phyloP scores from a whole-genome alignment of 129 eudicot genomes.

The Arctium lappa region DNA sequence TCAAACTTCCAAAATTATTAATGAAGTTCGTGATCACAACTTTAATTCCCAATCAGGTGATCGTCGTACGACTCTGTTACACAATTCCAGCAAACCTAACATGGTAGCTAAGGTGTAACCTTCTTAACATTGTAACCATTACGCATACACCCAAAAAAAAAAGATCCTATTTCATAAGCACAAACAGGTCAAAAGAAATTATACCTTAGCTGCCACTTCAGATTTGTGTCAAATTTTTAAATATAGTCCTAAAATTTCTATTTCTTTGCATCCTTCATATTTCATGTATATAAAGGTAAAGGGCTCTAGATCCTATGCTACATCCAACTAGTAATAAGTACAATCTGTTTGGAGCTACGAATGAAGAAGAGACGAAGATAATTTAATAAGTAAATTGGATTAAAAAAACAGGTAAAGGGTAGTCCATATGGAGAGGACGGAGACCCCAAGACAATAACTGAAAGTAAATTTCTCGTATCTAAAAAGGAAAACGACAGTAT shows the following conservation, averaged over 20 bases:
- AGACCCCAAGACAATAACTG: background rate
- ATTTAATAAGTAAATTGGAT: no score
- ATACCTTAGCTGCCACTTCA: background rate
- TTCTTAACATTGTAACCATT: no score
- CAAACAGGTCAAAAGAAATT: no score
- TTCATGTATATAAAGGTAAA: background rate
- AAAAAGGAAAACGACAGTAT: background rate
- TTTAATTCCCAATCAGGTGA: background rate
- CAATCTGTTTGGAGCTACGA: no score
- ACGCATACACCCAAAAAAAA: no score
- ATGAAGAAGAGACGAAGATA: no score
- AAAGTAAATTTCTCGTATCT: background rate
- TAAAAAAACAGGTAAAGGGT: no score
- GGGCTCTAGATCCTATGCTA: background rate
- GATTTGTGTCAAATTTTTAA: background rate
- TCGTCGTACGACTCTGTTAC: background rate
- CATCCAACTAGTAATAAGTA: no score
- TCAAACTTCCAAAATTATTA: background rate
- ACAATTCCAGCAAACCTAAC: background rate
- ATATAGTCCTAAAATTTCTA: background rate
- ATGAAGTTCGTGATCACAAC: background rate
- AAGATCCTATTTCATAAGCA: no score
- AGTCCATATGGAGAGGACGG: no score
- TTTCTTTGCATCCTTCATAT: background rate
- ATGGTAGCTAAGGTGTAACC: background rate